Evolutionary conservation across 2,329 filamentous ascomycete genomes (phyloP), one percentile per base, ranked within the genome.

Genomic region (Xylariaceae sp.): DNA sequence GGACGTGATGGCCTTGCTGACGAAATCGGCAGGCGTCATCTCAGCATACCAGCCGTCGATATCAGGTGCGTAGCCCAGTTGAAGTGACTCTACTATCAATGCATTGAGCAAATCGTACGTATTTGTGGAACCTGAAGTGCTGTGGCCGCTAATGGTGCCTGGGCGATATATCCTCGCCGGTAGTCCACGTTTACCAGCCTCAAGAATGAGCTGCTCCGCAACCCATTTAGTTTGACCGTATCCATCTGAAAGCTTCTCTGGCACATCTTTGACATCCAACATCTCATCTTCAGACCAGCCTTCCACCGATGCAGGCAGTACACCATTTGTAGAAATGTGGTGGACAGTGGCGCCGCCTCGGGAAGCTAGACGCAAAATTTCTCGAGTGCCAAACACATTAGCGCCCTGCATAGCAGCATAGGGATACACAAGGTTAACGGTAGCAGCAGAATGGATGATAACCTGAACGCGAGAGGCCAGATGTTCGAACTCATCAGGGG

Each of bases 181-280:
- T 29, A 92, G 75, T 9, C 89, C 89, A 40, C 89, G 83, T 21
- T 82, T 81, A 21, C 81, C 82, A 9, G 89, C 89, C 67, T 91
- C 87, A 10, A 84, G 78, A 7, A 90, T 86, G 2, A 92, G 84
- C 70, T 89, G 85, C 70, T 92, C 89, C 2, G 89, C 89, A 26
- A 90, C 89, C 89, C 89, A 92, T 69, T 92, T 92, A 0, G 89
- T 90, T 72, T 91, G 89, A 0, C 89, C 88, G 60, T 92, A 92
- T 1, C 89, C 89, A 65, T 91, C 89, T 1, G 82, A 74, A 4
- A 92, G 76, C 69, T 88, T 88, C 43, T 79, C 82, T 0, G 88
- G 86, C 1, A 92, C 89, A 45, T 87, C 83, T 12, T 88, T 82
- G 3, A 90, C 80, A 26, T 81, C 78, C 16, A 93, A 77, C 75